These are phyloP conservation scores for Lyophyllum shimeji DNA, from an alignment of 768 basidiomycete genomes.

Conservation along the genomic window DNA sequence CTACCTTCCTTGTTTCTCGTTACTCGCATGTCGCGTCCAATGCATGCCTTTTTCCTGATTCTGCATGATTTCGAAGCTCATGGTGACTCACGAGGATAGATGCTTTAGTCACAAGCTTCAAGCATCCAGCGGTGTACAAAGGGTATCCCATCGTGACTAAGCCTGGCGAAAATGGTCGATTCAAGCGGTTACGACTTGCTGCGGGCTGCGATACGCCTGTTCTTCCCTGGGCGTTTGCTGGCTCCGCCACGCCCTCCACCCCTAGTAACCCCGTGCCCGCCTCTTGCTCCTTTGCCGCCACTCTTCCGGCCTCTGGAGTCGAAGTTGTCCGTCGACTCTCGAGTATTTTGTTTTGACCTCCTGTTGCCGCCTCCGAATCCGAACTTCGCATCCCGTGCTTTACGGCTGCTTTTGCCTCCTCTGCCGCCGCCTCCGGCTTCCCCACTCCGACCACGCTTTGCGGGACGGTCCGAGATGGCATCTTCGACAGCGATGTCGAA, in stretches of 20 bases:
- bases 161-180: background rate
- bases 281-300: slow-evolving; percentile 25
- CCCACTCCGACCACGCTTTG: slow-evolving; percentile 51
- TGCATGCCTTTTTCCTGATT: background rate
- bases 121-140: background rate
- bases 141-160: background rate
- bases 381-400: slow-evolving; percentile 74
- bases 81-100: no score
- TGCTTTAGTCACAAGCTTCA: background rate
- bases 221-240: slow-evolving; percentile 59
- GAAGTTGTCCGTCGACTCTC: slow-evolving; percentile 78
- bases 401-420: slow-evolving; percentile 43
- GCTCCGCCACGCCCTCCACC: slow-evolving; percentile 31
- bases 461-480: slow-evolving; percentile 72
- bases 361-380: slow-evolving; percentile 74
- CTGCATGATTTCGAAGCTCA: background rate
- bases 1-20: background rate
- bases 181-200: slow-evolving; percentile 25
- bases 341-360: slow-evolving; percentile 80
- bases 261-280: slow-evolving; percentile 28
- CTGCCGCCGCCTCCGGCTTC: slow-evolving; percentile 35
- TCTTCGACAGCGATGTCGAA: slow-evolving; percentile 94
- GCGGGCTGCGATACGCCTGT: slow-evolving; percentile 47
- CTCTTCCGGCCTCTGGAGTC: slow-evolving; percentile 32
- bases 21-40: background rate